Base-by-base conservation (phyloP, 352 stramenopile genomes). In the Globisporangium recalcitrans region DNA sequence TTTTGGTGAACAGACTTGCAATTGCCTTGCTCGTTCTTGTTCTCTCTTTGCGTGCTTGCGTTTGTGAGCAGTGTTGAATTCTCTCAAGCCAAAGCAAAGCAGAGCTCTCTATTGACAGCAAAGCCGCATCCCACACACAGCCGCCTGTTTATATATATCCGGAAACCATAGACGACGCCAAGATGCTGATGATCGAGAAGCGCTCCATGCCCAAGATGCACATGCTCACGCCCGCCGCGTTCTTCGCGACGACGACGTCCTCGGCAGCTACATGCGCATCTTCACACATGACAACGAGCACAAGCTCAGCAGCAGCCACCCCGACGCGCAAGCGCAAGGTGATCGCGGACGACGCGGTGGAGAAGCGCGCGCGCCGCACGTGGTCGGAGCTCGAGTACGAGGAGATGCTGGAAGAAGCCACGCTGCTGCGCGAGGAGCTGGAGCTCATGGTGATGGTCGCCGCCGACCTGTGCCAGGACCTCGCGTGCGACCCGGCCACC, bases 351-450 rank as follows among this genome's bases (percentile, higher is more conserved):
- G 67, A 73, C 24, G 31, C 44, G 11, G 64, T 56, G 29, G 69
- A 83, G 60, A 89, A 91, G 65, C 79, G 82, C 46, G 60, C 60
- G 29, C 64, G 63, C 55, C 79, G 79, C 42, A 71, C 62, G 6
- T 89, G 72, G 66, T 83, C 75, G 1, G 82, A 91, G 61, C 67
- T 91, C 47, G 79, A 91, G 70, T 91, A 84, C 64, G 82, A 91
- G 52, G 76, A 88, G 63, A 75, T 89, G 60, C 70, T 91, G 8
- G 74, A 87, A 42, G 82, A 91, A 58, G 82, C 82, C 38, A 82
- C 74, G 31, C 52, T 89, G 21, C 56, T 91, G 58, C 74, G 78
- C 44, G 82, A 91, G 58, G 82, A 91, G 64, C 70, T 91, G 26
- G 79, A 89, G 52, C 71, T 91, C 47, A 64, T 91, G 26, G 65